Evolutionary conservation across 805 yeast species (phyloP).

Genomic region (Hanseniaspora guilliermondii): DNA sequence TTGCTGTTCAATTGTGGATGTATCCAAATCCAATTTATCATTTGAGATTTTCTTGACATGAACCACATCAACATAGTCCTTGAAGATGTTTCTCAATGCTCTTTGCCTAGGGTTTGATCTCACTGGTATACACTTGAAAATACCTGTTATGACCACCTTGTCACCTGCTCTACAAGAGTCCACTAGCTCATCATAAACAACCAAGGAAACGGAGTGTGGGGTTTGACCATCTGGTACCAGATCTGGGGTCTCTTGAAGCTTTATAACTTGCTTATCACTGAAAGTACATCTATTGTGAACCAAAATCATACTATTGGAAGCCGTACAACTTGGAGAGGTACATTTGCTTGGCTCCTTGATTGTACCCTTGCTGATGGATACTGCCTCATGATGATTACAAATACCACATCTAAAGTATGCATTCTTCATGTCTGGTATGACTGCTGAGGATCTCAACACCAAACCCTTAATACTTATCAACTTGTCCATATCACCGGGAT

Average conservation of each 20-base stretch:
- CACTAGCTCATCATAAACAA: slow-evolving; percentile 91
- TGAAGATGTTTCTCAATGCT: slow-evolving; percentile 69
- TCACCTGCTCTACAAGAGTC: slow-evolving; percentile 95
- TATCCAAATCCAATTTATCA: slow-evolving; percentile 69
- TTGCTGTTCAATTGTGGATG: slow-evolving; percentile 42
- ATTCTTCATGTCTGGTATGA: slow-evolving; percentile 94
- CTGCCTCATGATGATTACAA: slow-evolving; percentile 83
- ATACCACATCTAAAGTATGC: slow-evolving; percentile 93
- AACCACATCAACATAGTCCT: slow-evolving; percentile 88
- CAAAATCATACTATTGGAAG: slow-evolving; percentile 73
- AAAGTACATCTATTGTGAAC: slow-evolving; percentile 86
- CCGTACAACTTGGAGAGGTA: slow-evolving; percentile 78
- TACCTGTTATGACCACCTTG: slow-evolving; percentile 87
- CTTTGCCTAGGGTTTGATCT: slow-evolving; percentile 77
- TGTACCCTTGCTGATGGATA: slow-evolving; percentile 87
- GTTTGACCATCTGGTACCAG: slow-evolving; percentile 96
- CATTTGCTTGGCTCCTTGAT: slow-evolving; percentile 88
- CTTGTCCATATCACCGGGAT: slow-evolving; percentile 90
- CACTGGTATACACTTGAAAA: slow-evolving; percentile 85
- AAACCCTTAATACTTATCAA: slow-evolving; percentile 83
- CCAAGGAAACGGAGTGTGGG: slow-evolving; percentile 86
- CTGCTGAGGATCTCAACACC: slow-evolving; percentile 74
- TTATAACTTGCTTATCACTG: slow-evolving; percentile 90
- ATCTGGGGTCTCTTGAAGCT: slow-evolving; percentile 92
- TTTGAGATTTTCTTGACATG: slow-evolving; percentile 80